phyloP scores from a whole-genome alignment of 176 grass and related monocot species.

The Carex pumila region DNA sequence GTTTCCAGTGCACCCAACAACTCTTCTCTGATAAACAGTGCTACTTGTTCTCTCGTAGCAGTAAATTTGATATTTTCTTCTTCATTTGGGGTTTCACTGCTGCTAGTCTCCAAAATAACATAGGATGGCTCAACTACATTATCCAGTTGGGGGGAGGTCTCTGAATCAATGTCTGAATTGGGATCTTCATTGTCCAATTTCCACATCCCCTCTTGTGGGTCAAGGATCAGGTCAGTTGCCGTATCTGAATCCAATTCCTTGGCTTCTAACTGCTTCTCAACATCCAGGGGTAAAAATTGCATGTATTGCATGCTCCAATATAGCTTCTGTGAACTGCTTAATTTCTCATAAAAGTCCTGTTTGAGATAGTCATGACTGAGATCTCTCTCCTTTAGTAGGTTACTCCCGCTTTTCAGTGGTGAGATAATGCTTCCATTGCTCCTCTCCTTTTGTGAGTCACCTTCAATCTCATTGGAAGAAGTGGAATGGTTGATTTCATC shows the following conservation, averaged over 20 bases:
- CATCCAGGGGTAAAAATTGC: constrained; percentile 43
- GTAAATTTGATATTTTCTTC: constrained; percentile 17
- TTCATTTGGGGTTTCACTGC: constrained; percentile 22
- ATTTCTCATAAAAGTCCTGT: constrained; percentile 22
- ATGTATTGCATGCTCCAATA: constrained; percentile 58
- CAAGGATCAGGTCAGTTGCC: constrained; percentile 81
- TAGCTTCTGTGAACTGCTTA: constrained; percentile 23
- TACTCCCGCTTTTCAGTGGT: constrained; percentile 27
- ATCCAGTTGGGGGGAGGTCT: constrained; percentile 16
- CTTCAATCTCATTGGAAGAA: constrained; percentile 2
- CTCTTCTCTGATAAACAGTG: constrained; percentile 45
- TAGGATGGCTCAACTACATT: constrained; percentile 43
- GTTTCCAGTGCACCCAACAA: constrained; percentile 55
- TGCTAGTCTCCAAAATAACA: constrained; percentile 32
- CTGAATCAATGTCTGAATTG: constrained; percentile 23
- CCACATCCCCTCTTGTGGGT: constrained; percentile 85
- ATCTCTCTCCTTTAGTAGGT: constrained; percentile 23
- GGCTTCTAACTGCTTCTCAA: constrained; percentile 46
- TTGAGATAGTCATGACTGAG: constrained; percentile 21
- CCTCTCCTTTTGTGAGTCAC: constrained; percentile 13
- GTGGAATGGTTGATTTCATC: background rate
- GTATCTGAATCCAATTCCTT: constrained; percentile 33
- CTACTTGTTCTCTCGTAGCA: constrained; percentile 37
- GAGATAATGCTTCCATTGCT: constrained; percentile 28
- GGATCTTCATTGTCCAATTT: constrained; percentile 61